Base-by-base conservation (phyloP, 2,329 filamentous ascomycete genomes). In the Xylariaceae sp. region DNA sequence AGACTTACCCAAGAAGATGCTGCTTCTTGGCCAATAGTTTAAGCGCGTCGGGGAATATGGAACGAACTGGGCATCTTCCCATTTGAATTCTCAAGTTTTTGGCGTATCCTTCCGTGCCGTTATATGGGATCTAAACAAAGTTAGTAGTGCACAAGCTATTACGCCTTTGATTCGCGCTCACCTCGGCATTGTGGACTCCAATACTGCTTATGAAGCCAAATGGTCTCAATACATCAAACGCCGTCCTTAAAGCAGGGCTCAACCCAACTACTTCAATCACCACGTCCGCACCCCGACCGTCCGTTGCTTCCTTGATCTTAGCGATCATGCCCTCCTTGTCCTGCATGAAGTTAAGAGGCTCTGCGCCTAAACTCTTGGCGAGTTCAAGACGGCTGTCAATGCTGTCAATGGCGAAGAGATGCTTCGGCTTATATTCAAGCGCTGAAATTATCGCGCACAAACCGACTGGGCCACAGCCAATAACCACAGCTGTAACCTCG, bases 391-490 rank as follows among this genome's bases (percentile, higher is more conserved):
- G 82, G 57, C 85, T 87, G 2, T 88, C 85, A 7, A 96, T 84
- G 7, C 88, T 87, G 74, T 96, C 91, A 47, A 96, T 83, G 5
- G 90, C 91, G 59, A 96, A 86, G 2, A 96, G 74, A 67, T 90
- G 81, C 71, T 87, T 89, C 1, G 91, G 91, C 62, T 85, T 84
- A 72, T 86, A 88, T 66, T 91, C 86, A n/a, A 89, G 78, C 5
- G 89, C 88, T 56, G 90, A 89, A 59, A 93, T 81, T 54, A 96
- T 77, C 16, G 92, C 91, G 71, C 93, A 96, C 12, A 96, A 81
- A 1, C 91, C 93, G 2, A 96, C 89, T 0, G 89, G 89, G 0
- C 93, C 93, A 68, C 92, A 96, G 4, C 93, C 93, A 56, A 96
- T 84, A 19, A 96, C 77, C 1, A 96, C 89, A 0, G 91, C 86